Evolutionary conservation across 495 filamentous ascomycete species (phyloP).

Genomic region (Penicillium turbatum): DNA sequence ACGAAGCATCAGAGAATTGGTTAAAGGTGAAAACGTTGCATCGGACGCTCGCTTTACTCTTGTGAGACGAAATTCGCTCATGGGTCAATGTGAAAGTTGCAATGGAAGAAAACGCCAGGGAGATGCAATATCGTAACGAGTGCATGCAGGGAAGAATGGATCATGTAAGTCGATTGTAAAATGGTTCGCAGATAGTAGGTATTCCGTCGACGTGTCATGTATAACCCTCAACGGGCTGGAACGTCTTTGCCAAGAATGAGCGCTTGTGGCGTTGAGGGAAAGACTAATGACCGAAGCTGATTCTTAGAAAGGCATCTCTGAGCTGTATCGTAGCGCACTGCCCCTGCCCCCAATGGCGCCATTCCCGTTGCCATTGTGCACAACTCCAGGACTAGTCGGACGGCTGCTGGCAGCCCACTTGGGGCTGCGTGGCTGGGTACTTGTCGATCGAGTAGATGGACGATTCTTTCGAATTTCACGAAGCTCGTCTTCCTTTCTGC

Average conservation of each 20-base stretch:
- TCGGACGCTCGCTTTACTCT: neutral
- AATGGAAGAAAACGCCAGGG: constrained; percentile 18
- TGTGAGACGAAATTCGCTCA: constrained; percentile 9
- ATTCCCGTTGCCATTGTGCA: constrained; percentile 29
- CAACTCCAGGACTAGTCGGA: constrained; percentile 42
- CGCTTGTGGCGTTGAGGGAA: neutral
- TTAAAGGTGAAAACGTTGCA: neutral
- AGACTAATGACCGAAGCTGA: neutral
- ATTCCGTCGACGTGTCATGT: neutral
- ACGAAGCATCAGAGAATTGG: neutral
- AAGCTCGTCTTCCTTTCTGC: constrained; percentile 59
- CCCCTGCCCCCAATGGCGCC: constrained; percentile 28
- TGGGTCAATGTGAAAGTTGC: neutral
- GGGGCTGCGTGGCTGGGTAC: constrained; percentile 44
- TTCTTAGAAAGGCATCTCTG: constrained; percentile 33
- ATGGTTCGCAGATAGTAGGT: neutral
- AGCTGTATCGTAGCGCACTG: constrained; percentile 41
- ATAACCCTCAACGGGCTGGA: constrained; percentile 3
- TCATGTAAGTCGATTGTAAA: neutral
- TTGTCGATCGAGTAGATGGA: constrained; percentile 44
- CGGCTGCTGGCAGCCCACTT: constrained; percentile 39
- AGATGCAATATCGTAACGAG: constrained; percentile 21
- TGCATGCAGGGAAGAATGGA: neutral
- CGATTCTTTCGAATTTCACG: constrained; percentile 50
- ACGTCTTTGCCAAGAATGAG: neutral